These are phyloP conservation scores for Scheffersomyces lignosus DNA, from an alignment of 805 yeast species.

Conservation along the genomic window DNA sequence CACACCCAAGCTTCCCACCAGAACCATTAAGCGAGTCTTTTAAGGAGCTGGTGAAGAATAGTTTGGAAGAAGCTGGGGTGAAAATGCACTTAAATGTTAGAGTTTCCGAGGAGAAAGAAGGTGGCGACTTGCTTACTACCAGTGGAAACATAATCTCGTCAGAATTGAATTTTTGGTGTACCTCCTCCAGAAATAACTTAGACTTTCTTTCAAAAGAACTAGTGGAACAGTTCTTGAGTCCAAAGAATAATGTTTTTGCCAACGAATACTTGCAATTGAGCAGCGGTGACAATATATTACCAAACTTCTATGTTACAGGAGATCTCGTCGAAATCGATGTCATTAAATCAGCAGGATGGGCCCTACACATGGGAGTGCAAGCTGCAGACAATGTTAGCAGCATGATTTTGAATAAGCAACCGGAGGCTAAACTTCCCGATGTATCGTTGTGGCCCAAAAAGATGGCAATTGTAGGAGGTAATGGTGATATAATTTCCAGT, in stretches of 20 bases:
- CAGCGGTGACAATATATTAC: constrained; percentile 9
- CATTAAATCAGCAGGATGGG: constrained; percentile 44
- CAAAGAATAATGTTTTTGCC: constrained; percentile 23
- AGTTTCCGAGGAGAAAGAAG: constrained; percentile 22
- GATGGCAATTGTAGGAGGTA: constrained; percentile 21
- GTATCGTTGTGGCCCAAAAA: constrained; percentile 19
- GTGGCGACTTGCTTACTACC: constrained; percentile 10
- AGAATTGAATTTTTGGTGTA: constrained; percentile 39
- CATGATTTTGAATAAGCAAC: constrained; percentile 11
- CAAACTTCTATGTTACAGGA: constrained; percentile 37
- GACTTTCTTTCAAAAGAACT: constrained; percentile 19
- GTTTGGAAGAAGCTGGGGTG: constrained; percentile 19
- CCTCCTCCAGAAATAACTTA: constrained; percentile 32
- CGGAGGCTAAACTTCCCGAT: constrained; percentile 13
- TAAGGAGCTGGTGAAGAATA: constrained; percentile 13
- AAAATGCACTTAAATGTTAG: constrained; percentile 27
- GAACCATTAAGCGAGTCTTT: constrained; percentile 26
- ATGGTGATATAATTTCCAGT: constrained; percentile 15
- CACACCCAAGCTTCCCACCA: constrained; percentile 42
- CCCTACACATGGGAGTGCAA: constrained; percentile 23
- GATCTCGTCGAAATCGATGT: constrained; percentile 35
- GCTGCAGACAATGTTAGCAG: constrained; percentile 21
- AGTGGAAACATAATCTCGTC: constrained; percentile 23
- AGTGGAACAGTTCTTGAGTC: constrained; percentile 13
- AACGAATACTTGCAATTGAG: constrained; percentile 19